A percentile compares a stretch with the other conserved stretches of the same genome.
Conservation (phyloP, 148 eudicot species). For the Polygonum maritimum region DNA sequence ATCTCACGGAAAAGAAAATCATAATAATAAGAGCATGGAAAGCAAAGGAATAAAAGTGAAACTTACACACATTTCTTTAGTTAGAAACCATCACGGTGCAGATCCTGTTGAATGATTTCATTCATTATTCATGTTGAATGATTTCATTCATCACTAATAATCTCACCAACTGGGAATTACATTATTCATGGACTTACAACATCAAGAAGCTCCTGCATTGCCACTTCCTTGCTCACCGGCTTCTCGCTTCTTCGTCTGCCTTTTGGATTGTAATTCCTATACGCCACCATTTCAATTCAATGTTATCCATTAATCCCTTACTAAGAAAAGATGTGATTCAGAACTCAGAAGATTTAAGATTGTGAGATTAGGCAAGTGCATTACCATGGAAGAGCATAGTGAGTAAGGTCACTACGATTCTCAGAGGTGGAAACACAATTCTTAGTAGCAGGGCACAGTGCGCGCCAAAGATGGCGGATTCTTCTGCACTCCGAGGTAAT, state of each 20-base stretch:
- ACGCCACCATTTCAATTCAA: neutral
- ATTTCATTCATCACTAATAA: no score
- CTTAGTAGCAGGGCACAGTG: slow-evolving; percentile 79
- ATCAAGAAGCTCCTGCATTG: slow-evolving; percentile 84
- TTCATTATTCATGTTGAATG: no score
- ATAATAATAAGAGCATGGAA: neutral
- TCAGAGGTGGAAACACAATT: slow-evolving; percentile 92
- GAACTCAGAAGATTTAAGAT: neutral
- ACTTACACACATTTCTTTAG: slow-evolving; percentile 83
- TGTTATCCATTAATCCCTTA: neutral
- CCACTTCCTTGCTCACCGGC: slow-evolving; percentile 55
- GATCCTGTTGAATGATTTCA: no score
- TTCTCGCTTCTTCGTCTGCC: slow-evolving; percentile 55
- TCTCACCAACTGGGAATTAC: no score
- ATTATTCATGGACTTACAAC: slow-evolving; percentile 35
- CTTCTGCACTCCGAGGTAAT: slow-evolving; percentile 91
- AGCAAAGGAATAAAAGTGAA: slow-evolving; percentile 12
- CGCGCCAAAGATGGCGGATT: slow-evolving; percentile 70
- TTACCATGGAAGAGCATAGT: slow-evolving; percentile 93
- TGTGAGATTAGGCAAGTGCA: neutral
- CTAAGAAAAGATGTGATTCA: neutral
- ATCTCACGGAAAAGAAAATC: neutral
- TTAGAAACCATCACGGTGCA: slow-evolving; percentile 95
- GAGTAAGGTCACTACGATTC: slow-evolving; percentile 53
- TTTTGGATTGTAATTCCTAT: slow-evolving; percentile 86